A percentile compares a stretch with the other conserved stretches of the same genome.
phyloP scores from a whole-genome alignment of 2,329 filamentous ascomycete genomes.

The Fusarium sp. region DNA sequence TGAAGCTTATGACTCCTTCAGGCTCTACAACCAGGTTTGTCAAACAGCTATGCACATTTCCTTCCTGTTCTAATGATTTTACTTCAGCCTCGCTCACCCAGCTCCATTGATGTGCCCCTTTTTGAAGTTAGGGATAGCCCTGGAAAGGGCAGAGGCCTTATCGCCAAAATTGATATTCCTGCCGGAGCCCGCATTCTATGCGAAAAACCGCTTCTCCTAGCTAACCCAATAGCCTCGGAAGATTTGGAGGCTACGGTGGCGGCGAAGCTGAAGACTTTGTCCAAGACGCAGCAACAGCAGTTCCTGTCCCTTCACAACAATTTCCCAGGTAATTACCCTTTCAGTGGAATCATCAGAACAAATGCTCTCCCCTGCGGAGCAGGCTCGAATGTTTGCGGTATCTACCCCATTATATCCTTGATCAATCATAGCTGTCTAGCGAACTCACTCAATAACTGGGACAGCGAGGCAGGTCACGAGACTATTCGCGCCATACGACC shows the following conservation, averaged over 20 bases:
- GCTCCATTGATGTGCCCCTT: no score
- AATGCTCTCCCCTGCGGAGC: neutral
- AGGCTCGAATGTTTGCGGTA: neutral
- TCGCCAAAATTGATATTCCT: neutral
- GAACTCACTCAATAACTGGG: neutral
- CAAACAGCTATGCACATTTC: rapidly evolving
- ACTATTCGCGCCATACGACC: neutral
- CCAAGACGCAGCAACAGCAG: neutral
- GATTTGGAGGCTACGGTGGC: neutral
- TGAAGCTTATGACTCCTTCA: neutral
- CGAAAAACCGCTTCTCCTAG: neutral
- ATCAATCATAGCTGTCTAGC: neutral
- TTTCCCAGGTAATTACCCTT: neutral
- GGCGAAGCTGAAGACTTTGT: neutral
- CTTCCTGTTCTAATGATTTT: neutral
- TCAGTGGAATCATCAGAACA: neutral
- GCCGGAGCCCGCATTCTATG: neutral
- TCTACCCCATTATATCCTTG: neutral
- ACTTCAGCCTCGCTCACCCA: neutral
- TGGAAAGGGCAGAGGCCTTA: neutral
- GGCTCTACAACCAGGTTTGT: neutral
- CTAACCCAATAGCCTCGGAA: neutral
- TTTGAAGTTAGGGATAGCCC: neutral
- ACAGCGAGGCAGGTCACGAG: neutral
- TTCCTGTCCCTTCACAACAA: neutral